Evolutionary conservation across 371 early-diverging fungal genomes (phyloP).

Genomic region (Syncephalis plumigaleata): DNA sequence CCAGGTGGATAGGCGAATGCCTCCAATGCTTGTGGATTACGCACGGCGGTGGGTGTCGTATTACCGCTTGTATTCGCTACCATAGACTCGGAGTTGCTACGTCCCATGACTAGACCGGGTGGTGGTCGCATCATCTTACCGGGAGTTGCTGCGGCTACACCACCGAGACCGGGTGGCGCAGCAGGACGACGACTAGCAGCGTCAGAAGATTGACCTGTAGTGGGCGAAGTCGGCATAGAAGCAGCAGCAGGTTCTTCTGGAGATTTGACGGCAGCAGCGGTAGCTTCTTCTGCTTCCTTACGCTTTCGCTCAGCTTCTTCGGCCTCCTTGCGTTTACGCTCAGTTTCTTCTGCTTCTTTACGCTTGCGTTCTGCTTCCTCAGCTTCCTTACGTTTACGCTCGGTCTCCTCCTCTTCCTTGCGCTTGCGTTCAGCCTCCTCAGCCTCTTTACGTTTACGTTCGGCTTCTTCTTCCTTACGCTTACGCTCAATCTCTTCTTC

Average conservation of each 20-base stretch:
- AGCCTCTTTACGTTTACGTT: not conserved
- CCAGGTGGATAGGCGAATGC: slow-evolving; percentile 22
- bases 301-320: not conserved
- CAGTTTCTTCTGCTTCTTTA: slow-evolving; percentile 3
- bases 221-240: slow-evolving; percentile 4
- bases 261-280: slow-evolving; percentile 5
- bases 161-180: slow-evolving; percentile 4
- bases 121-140: slow-evolving; percentile 2
- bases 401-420: not conserved
- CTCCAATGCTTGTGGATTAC: slow-evolving; percentile 13
- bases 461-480: not conserved
- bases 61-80: slow-evolving; percentile 9
- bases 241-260: slow-evolving; percentile 4
- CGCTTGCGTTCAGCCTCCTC: not conserved
- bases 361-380: no score
- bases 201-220: not conserved
- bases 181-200: slow-evolving; percentile 6
- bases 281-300: slow-evolving; percentile 1
- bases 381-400: no score
- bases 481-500: not conserved
- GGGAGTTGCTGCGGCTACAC: slow-evolving; percentile 4
- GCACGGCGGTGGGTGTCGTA: slow-evolving; percentile 14
- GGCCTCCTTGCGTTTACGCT: slow-evolving; percentile 1
- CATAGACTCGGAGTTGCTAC: slow-evolving; percentile 12
- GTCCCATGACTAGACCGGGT: slow-evolving; percentile 8